Conservation (phyloP, 768 basidiomycete species). For the Neoboletus magnificus region DNA sequence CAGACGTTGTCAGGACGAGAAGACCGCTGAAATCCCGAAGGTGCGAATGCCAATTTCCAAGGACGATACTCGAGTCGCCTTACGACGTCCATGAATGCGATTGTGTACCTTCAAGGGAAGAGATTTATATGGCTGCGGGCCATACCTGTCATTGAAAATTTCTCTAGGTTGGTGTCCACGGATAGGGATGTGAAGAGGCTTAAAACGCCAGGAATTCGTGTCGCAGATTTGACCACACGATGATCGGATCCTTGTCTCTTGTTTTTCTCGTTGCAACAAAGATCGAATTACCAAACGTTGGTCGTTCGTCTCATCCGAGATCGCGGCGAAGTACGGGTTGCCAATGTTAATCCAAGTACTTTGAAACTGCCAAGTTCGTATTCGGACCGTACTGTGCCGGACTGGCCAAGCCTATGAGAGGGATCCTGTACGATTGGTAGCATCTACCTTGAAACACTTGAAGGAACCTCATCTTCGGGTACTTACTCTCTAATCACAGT, state of each 20-base stretch:
- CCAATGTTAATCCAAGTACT: not conserved
- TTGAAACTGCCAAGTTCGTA: not conserved
- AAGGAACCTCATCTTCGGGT: not conserved
- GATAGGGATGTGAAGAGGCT: not conserved
- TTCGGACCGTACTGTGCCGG: not conserved
- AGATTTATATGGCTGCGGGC: not conserved
- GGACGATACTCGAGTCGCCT: not conserved
- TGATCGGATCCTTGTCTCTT: not conserved
- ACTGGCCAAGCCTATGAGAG: not conserved
- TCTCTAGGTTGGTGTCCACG: not conserved
- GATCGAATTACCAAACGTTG: not conserved
- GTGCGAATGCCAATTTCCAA: not conserved
- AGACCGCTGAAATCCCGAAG: not conserved
- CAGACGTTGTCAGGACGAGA: not conserved
- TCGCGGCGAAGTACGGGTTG: not conserved
- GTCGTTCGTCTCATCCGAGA: not conserved
- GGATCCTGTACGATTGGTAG: not conserved
- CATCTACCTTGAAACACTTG: not conserved
- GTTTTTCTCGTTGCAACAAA: not conserved
- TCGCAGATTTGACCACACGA: not conserved
- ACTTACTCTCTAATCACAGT: not conserved
- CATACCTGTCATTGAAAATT: not conserved
- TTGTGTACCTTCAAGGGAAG: not conserved
- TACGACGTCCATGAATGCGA: not conserved
- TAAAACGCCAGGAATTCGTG: not conserved